A percentile compares a stretch with the other conserved stretches of the same genome.
phyloP scores from a whole-genome alignment of 169 alveolate species.

The Cryptosporidium xiaoi region DNA sequence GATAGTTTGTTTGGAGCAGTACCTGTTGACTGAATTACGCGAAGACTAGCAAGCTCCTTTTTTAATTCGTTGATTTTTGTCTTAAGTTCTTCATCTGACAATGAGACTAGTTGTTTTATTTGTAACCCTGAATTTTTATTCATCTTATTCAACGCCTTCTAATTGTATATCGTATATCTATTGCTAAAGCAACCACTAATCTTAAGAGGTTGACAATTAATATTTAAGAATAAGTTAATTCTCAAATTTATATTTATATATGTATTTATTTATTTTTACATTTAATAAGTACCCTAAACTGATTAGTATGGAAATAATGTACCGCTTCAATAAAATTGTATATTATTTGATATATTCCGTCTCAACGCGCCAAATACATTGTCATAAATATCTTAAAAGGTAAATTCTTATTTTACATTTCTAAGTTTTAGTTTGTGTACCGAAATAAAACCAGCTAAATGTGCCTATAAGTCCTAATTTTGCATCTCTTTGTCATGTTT shows the following conservation, averaged over 20 bases:
- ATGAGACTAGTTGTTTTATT: conserved; percentile 33
- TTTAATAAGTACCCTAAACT: background rate
- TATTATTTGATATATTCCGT: conserved; percentile 2
- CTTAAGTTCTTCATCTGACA: conserved; percentile 87
- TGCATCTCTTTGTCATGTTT: too few relatives aligned
- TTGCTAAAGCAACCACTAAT: too few relatives aligned
- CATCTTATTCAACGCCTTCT: conserved; percentile 2
- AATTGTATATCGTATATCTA: background rate
- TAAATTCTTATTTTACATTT: too few relatives aligned
- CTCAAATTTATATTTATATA: background rate
- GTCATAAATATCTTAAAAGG: too few relatives aligned
- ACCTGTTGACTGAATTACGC: conserved; percentile 91
- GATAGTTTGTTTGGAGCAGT: conserved; percentile 90
- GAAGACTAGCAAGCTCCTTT: conserved; percentile 90
- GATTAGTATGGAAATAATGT: background rate
- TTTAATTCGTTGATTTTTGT: conserved; percentile 90
- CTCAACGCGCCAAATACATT: background rate
- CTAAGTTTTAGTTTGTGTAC: too few relatives aligned
- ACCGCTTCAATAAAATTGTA: background rate
- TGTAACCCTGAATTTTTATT: conserved; percentile 45
- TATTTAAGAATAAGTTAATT: background rate
- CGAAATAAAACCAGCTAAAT: too few relatives aligned
- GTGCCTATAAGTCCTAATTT: too few relatives aligned
- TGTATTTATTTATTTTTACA: background rate
- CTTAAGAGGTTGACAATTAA: too few relatives aligned